Percentiles rank a stretch among this genome's conserved stretches.
Evolutionary conservation across 495 filamentous ascomycete species (phyloP).

Genomic region (Hypoxylon crocopeplum): DNA sequence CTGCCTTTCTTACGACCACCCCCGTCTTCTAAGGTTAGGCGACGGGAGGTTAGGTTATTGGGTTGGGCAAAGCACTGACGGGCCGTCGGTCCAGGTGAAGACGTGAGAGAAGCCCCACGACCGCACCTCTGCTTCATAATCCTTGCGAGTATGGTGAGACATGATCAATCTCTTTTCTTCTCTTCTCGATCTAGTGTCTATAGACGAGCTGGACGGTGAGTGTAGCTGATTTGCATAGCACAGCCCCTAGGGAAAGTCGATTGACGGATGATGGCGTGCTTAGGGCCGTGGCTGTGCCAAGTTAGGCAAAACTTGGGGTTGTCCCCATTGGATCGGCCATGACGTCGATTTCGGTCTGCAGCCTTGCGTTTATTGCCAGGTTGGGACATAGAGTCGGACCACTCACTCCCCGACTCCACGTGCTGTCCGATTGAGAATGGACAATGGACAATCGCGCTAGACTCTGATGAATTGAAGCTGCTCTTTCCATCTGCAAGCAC

Average conservation of each 20-base stretch:
- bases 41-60: not conserved
- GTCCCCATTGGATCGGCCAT: not conserved
- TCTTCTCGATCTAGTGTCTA: too few relatives aligned
- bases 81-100: slow-evolving; percentile 82
- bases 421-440: too few relatives aligned
- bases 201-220: too few relatives aligned
- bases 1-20: too few relatives aligned
- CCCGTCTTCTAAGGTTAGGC: not conserved
- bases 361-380: slow-evolving; percentile 18
- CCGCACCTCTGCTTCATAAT: slow-evolving; percentile 66
- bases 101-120: slow-evolving; percentile 80
- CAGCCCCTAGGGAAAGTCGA: slow-evolving; percentile 11
- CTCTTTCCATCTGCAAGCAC: slow-evolving; percentile 25
- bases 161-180: slow-evolving; percentile 11
- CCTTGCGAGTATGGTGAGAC: slow-evolving; percentile 22
- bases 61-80: slow-evolving; percentile 39
- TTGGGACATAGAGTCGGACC: too few relatives aligned
- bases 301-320: slow-evolving; percentile 4
- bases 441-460: not conserved
- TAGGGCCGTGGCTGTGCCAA: slow-evolving; percentile 19
- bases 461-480: not conserved
- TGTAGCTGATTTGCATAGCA: too few relatives aligned
- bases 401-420: slow-evolving; percentile 4
- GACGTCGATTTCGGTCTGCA: slow-evolving; percentile 29
- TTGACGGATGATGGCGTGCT: slow-evolving; percentile 16